Percentiles rank a stretch among this genome's conserved stretches.
phyloP scores from a whole-genome alignment of 768 basidiomycete species.

The Mycena sanguinolenta region DNA sequence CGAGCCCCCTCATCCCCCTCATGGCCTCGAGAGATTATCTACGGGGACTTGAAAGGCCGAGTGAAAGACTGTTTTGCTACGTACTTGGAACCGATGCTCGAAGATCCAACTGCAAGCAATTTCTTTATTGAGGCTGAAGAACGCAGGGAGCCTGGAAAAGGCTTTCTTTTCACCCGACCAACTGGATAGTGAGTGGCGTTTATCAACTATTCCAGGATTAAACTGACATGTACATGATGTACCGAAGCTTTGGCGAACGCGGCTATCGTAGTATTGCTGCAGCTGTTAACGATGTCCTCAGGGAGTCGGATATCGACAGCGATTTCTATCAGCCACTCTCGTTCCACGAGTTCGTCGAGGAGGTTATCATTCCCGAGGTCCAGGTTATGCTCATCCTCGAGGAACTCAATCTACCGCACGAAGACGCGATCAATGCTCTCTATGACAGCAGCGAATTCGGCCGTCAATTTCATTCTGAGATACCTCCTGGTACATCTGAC shows the following conservation, averaged over 20 bases:
- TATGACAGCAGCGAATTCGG: not conserved
- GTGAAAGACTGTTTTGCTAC: too few species aligned
- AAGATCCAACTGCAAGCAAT: not conserved
- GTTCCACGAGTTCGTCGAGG: not conserved
- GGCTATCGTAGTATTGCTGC: not conserved
- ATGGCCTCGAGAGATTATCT: too few species aligned
- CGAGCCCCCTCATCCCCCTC: too few species aligned
- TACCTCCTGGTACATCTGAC: too few species aligned
- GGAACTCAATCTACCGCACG: not conserved
- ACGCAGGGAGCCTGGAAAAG: not conserved
- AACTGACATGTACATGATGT: not conserved
- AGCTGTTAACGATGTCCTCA: not conserved
- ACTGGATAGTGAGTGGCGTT: not conserved
- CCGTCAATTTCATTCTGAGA: constrained; percentile 3
- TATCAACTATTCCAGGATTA: not conserved
- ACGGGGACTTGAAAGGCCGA: too few species aligned
- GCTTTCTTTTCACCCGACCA: not conserved
- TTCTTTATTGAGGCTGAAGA: not conserved
- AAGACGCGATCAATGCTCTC: not conserved
- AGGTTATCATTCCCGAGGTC: constrained; percentile 14
- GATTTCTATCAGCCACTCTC: not conserved
- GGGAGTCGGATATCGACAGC: not conserved
- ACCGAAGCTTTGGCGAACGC: not conserved
- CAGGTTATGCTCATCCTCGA: constrained; percentile 11
- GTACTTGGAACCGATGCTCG: not conserved